Evolutionary conservation across 2,329 filamentous ascomycete species (phyloP).

Genomic region (Colletotrichum sp.): DNA sequence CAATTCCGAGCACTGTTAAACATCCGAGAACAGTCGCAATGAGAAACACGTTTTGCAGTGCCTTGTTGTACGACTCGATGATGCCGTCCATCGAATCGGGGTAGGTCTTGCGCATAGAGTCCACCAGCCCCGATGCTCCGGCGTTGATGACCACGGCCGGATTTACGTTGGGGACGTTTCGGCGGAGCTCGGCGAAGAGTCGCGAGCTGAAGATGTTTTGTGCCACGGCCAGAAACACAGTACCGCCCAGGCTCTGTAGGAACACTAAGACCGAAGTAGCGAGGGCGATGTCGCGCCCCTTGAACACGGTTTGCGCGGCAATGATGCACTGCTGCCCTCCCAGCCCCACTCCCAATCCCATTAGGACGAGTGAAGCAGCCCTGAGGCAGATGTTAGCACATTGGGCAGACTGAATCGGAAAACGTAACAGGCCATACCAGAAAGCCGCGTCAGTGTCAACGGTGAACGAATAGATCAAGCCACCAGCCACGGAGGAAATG

Average conservation of each 20-base stretch:
- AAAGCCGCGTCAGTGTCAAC: neutral
- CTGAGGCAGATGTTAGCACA: neutral
- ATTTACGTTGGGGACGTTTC: slow-evolving; percentile 6
- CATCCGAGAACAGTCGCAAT: slow-evolving; percentile 35
- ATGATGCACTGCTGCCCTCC: slow-evolving; percentile 12
- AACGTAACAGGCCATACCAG: neutral
- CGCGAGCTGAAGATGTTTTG: slow-evolving; percentile 8
- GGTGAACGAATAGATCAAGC: slow-evolving; percentile 10
- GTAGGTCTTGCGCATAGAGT: neutral
- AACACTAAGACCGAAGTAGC: slow-evolving; percentile 11
- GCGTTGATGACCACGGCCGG: neutral
- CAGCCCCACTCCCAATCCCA: neutral
- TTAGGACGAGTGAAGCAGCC: neutral
- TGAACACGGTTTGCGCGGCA: slow-evolving; percentile 9
- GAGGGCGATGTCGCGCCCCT: slow-evolving; percentile 11
- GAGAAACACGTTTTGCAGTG: slow-evolving; percentile 54
- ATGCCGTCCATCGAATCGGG: slow-evolving; percentile 37
- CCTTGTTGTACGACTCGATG: slow-evolving; percentile 50
- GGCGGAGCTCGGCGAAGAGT: neutral
- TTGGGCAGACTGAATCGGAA: neutral
- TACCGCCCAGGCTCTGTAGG: neutral
- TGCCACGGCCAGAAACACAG: slow-evolving; percentile 11
- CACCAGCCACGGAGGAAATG: neutral
- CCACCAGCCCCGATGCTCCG: neutral
- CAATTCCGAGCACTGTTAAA: neutral